Evolutionary conservation across 768 basidiomycete species (phyloP).

Genomic region (Hebeloma cylindrosporum): DNA sequence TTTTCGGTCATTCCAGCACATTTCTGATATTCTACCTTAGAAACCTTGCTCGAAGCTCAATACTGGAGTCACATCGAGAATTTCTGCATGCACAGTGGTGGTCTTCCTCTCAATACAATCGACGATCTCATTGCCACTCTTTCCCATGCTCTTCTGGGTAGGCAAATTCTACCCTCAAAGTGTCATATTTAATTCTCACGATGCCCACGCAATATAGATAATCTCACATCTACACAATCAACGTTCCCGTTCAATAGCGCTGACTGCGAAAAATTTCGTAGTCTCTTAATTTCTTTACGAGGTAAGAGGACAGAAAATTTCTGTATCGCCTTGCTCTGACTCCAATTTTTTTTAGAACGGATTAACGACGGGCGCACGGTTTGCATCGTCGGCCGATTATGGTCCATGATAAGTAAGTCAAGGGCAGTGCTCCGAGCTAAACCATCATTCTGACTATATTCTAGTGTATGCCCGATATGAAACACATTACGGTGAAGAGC

Average conservation of each 20-base stretch:
- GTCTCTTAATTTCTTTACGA: slow-evolving; percentile 44
- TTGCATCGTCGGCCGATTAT: slow-evolving; percentile 48
- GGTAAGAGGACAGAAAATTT: slow-evolving; percentile 17
- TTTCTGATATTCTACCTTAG: slow-evolving; percentile 33
- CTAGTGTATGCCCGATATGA: slow-evolving; percentile 51
- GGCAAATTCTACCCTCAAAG: slow-evolving; percentile 16
- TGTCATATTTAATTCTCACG: background rate
- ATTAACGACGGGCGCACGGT: slow-evolving; percentile 42
- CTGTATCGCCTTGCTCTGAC: background rate
- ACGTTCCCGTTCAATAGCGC: slow-evolving; percentile 57
- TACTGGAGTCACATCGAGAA: slow-evolving; percentile 67
- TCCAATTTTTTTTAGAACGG: slow-evolving; percentile 19
- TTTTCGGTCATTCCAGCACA: background rate
- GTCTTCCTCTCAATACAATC: slow-evolving; percentile 33
- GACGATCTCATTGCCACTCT: slow-evolving; percentile 55
- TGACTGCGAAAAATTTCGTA: slow-evolving; percentile 48
- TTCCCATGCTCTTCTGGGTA: slow-evolving; percentile 57
- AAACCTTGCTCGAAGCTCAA: slow-evolving; percentile 44
- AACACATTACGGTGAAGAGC: slow-evolving; percentile 57
- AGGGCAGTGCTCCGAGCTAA: background rate
- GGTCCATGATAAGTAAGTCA: slow-evolving; percentile 45
- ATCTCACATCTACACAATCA: slow-evolving; percentile 57
- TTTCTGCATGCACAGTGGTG: slow-evolving; percentile 55
- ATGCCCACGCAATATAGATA: slow-evolving; percentile 44
- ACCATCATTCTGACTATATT: background rate